Evolutionary conservation across 1,284 basidiomycete species (phyloP).

Genomic region (Megacollybia platyphylla): DNA sequence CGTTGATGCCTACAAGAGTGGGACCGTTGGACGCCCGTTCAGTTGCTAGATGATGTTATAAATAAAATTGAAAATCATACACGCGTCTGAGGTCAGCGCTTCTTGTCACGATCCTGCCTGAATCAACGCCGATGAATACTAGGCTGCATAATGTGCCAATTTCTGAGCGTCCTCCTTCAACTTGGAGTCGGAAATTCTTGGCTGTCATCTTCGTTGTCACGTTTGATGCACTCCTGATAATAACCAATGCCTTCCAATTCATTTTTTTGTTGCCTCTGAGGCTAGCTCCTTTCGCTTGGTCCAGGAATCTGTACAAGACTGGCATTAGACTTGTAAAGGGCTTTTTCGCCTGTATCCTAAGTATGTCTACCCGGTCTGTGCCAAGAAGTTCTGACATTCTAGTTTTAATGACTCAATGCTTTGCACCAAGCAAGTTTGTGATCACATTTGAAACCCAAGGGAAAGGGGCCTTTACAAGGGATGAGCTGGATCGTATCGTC

Average conservation of each 20-base stretch:
- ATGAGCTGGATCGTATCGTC: constrained; percentile 44
- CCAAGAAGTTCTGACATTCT: constrained; percentile 10
- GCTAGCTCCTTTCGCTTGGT: constrained; percentile 37
- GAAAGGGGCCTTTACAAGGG: constrained; percentile 41
- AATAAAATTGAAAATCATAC: neutral
- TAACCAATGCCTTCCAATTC: constrained; percentile 63
- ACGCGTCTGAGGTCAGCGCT: neutral
- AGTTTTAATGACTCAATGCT: constrained; percentile 74
- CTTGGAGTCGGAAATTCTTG: constrained; percentile 40
- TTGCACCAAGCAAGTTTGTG: constrained; percentile 66
- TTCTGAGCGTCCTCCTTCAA: constrained; percentile 36
- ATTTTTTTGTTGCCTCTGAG: constrained; percentile 53
- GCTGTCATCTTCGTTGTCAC: constrained; percentile 43
- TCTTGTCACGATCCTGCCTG: neutral
- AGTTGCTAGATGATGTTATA: constrained; percentile 20
- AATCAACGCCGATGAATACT: neutral
- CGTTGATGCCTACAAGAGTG: constrained; percentile 28
- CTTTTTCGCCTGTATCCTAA: constrained; percentile 60
- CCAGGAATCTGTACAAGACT: constrained; percentile 43
- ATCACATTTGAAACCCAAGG: constrained; percentile 68
- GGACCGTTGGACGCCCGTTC: constrained; percentile 36
- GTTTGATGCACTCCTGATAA: constrained; percentile 58
- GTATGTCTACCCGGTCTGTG: constrained; percentile 28
- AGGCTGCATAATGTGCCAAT: constrained; percentile 43
- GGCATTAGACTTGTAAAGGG: constrained; percentile 76